Base-by-base conservation (phyloP, 2,329 filamentous ascomycete species). In the Cadophora luteo-olivacea region DNA sequence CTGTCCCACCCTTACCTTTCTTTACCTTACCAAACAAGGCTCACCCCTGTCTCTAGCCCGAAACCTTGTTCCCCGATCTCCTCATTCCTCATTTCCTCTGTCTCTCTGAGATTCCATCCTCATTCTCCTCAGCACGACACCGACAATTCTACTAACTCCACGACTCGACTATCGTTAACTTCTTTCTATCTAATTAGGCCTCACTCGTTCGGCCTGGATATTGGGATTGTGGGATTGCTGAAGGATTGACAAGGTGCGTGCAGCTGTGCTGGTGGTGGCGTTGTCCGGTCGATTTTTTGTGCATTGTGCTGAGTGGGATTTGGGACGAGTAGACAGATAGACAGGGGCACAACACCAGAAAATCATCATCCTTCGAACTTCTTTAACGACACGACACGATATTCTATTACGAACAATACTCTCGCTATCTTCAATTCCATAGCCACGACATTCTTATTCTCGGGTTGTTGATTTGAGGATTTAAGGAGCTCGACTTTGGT, bases 191-290 rank as follows among this genome's bases (percentile, higher is more conserved):
- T 41, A 33, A 4, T n/a, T 32, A 33, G 65, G 69, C 72, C 73
- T 75, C 73, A 75, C 73, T 75, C 73, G 73, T 73, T 75, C 71
- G 73, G 73, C 70, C 69, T 25, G 32, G 25, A n/a, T 54, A 11
- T 22, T 19, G 51, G 12, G 16, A 45, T 41, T 49, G n/a, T 45
- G 36, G 19, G 38, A 57, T 61, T n/a, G 38, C 22, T 55, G 32
- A 64, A 62, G 61, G 61, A 66, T 60, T 65, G 24, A 61, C 29
- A 63, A 33, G n/a, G 41, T 45, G 33, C 32, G 41, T 68, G 65
- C 51, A 29, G 29, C 29, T 29, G 36, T 16, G 36, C 36, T 66
- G 61, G 64, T 66, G 61, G 65, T 60, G 69, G 62, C 64, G 63
- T 70, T 68, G 61, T 64, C 61, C 29, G 61, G 66, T 67, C 68